A percentile compares a stretch with the other conserved stretches of the same genome.
These are phyloP conservation scores for Panaeolus cyanescens DNA, from an alignment of 768 basidiomycete genomes.

Conservation along the genomic window DNA sequence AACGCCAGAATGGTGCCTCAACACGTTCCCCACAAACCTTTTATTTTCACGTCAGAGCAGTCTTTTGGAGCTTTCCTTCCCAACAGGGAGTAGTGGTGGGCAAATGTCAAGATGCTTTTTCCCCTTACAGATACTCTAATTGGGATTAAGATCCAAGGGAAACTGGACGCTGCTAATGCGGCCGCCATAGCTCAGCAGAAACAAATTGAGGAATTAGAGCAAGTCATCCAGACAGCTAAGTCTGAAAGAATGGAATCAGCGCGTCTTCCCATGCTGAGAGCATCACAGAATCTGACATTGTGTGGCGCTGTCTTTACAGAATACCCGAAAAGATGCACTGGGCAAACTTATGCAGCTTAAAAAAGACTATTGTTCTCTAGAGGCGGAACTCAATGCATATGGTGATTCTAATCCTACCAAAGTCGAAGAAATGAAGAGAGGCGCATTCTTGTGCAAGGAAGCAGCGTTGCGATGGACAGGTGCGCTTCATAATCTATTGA, in stretches of 20 bases:
- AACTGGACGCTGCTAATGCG: constrained; percentile 52
- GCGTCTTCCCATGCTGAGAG: constrained; percentile 11
- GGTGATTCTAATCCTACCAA: constrained; percentile 84
- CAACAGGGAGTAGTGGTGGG: constrained; percentile 77
- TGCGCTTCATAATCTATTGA: constrained; percentile 33
- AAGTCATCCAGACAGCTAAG: constrained; percentile 51
- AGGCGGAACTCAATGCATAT: constrained; percentile 74
- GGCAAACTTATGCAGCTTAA: constrained; percentile 48
- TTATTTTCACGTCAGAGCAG: constrained; percentile 35
- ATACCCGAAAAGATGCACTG: constrained; percentile 54
- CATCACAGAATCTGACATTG: neutral
- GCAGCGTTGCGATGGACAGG: constrained; percentile 90
- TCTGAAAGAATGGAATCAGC: constrained; percentile 61
- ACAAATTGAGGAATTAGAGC: constrained; percentile 52
- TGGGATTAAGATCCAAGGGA: constrained; percentile 53
- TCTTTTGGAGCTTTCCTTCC: constrained; percentile 96
- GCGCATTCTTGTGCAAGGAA: constrained; percentile 76
- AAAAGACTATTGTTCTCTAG: constrained; percentile 50
- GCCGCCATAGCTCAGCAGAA: constrained; percentile 38
- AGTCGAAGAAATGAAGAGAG: constrained; percentile 76
- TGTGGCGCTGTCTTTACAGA: constrained; percentile 39
- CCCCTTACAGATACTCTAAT: neutral
- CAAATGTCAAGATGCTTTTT: constrained; percentile 3
- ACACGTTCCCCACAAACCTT: neutral
- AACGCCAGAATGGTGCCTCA: constrained; percentile 19